Evolutionary conservation across 352 stramenopile genomes (phyloP).

Genomic region (Aphanomyces stellatus): DNA sequence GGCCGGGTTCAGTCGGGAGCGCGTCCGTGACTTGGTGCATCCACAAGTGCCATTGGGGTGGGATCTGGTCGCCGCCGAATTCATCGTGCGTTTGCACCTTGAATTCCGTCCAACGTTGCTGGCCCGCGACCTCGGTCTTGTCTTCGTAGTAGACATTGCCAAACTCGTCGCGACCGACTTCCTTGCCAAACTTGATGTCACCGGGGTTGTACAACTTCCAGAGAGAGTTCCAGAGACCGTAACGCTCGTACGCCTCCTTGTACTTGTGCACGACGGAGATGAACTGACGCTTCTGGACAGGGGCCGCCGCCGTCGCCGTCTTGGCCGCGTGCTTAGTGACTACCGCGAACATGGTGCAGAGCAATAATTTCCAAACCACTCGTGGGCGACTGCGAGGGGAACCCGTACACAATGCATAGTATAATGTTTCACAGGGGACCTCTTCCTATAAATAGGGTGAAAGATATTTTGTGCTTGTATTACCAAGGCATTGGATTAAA

Average conservation of each 20-base stretch:
- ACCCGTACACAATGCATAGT: background rate
- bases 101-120: constrained; percentile 81
- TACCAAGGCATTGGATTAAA: too few relatives aligned
- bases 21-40: constrained; percentile 77
- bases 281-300: constrained; percentile 48
- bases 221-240: constrained; percentile 65
- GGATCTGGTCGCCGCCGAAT: constrained; percentile 67
- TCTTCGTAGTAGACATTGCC: constrained; percentile 86
- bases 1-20: constrained; percentile 39
- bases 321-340: constrained; percentile 2
- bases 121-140: constrained; percentile 54
- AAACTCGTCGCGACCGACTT: constrained; percentile 73
- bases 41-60: constrained; percentile 79
- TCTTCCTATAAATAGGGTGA: too few relatives aligned
- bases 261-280: constrained; percentile 80
- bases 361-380: background rate
- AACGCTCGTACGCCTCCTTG: constrained; percentile 67
- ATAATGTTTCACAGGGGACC: background rate
- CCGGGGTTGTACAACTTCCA: constrained; percentile 86
- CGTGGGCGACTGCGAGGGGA: background rate
- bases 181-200: constrained; percentile 82
- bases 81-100: constrained; percentile 70
- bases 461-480: too few relatives aligned
- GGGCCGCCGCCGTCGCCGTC: background rate
- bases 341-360: background rate